Evolutionary conservation across 139 green algal species (phyloP).

Genomic region (Coccomyxa sp.): DNA sequence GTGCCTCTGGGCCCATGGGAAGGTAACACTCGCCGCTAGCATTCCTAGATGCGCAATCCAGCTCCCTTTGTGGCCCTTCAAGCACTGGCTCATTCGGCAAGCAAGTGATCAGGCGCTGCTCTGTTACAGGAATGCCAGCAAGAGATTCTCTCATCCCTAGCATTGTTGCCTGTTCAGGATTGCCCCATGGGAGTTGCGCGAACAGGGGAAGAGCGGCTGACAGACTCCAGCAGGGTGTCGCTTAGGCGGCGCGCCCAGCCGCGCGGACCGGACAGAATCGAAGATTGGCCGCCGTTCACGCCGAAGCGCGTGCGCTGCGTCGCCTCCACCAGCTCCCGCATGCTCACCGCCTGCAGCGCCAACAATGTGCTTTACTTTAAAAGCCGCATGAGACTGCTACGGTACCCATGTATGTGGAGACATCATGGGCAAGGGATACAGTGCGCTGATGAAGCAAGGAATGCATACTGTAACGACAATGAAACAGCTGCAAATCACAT

Average conservation of each 20-base stretch:
- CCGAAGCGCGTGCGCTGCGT: slow-evolving; percentile 54
- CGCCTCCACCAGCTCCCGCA: slow-evolving; percentile 68
- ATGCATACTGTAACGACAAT: not conserved
- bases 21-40: too few species aligned
- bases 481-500: not conserved
- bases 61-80: too few species aligned
- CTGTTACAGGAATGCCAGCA: too few species aligned
- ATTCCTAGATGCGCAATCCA: too few species aligned
- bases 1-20: too few species aligned
- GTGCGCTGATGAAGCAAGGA: not conserved
- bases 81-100: too few species aligned
- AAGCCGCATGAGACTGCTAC: not conserved
- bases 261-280: not conserved
- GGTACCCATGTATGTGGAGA: not conserved
- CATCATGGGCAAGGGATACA: not conserved
- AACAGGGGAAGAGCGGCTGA: slow-evolving; percentile 17
- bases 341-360: slow-evolving; percentile 24
- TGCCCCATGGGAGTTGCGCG: slow-evolving; percentile 13
- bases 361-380: not conserved
- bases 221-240: slow-evolving; percentile 20
- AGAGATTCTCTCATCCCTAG: too few species aligned
- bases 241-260: slow-evolving; percentile 8
- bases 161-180: not conserved
- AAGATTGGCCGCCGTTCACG: slow-evolving; percentile 33
- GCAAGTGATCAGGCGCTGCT: too few species aligned